A percentile compares a stretch with the other conserved stretches of the same genome.
These are phyloP conservation scores for Ascochyta clinopodiicola DNA, from an alignment of 2,329 filamentous ascomycete species.

Conservation along the genomic window DNA sequence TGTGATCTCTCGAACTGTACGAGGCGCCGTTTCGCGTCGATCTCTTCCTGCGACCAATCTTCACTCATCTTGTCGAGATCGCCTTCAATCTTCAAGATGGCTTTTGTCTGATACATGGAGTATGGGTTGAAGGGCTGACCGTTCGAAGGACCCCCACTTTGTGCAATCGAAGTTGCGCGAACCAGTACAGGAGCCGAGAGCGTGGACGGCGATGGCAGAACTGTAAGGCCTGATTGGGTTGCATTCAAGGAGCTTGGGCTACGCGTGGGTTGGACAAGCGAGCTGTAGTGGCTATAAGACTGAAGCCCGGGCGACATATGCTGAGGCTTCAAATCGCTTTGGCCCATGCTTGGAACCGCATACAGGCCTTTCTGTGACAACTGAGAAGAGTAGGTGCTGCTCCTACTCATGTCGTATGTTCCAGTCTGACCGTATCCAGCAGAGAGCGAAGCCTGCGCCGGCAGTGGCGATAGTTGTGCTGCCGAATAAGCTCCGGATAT, in stretches of 20 bases:
- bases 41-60: conserved; percentile 84
- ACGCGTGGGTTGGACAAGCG: conserved; percentile 53
- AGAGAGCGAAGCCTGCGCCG: conserved; percentile 46
- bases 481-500: conserved; percentile 42
- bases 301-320: conserved; percentile 45
- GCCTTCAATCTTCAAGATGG: conserved; percentile 81
- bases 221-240: conserved; percentile 29
- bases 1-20: conserved; percentile 89
- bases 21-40: conserved; percentile 77
- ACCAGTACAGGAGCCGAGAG: conserved; percentile 66
- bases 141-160: conserved; percentile 54
- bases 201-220: conserved; percentile 54
- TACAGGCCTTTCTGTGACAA: conserved; percentile 46
- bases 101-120: conserved; percentile 79
- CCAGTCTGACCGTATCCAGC: conserved; percentile 45
- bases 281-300: conserved; percentile 52
- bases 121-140: conserved; percentile 72
- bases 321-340: conserved; percentile 41
- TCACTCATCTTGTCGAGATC: conserved; percentile 85
- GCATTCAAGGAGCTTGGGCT: conserved; percentile 50
- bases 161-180: conserved; percentile 70
- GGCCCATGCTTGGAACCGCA: conserved; percentile 37
- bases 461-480: conserved; percentile 47
- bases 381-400: conserved; percentile 38
- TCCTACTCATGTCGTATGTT: conserved; percentile 49